These are phyloP conservation scores for Epichloe sp. DNA, from an alignment of 2,329 filamentous ascomycete genomes.

Conservation along the genomic window DNA sequence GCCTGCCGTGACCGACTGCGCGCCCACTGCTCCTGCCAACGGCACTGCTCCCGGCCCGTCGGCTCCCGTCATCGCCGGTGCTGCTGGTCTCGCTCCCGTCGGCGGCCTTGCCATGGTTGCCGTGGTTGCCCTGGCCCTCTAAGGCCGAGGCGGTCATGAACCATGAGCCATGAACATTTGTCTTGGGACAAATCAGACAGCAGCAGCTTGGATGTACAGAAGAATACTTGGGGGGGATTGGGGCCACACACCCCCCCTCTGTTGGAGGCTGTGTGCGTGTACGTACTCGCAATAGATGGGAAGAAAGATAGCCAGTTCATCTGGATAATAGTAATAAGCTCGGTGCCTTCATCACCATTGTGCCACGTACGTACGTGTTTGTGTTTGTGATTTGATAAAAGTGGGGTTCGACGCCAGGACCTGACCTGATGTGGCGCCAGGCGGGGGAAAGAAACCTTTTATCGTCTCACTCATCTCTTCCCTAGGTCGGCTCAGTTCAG, in stretches of 20 bases:
- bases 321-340: constrained; percentile 12
- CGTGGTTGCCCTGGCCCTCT: constrained; percentile 23
- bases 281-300: neutral
- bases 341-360: neutral
- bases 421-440: no score
- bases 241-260: neutral
- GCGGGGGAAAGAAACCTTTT: no score
- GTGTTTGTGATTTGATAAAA: no score
- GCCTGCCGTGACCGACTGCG: constrained; percentile 3
- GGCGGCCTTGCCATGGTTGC: constrained; percentile 21
- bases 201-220: neutral
- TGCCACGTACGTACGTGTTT: no score
- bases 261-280: constrained; percentile 5
- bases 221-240: constrained; percentile 2
- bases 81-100: constrained; percentile 17
- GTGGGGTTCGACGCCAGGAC: no score
- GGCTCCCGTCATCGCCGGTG: constrained; percentile 14
- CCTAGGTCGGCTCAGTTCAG: no score
- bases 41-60: constrained; percentile 7
- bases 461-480: no score
- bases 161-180: neutral
- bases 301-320: constrained; percentile 10
- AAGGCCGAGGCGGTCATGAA: constrained; percentile 9
- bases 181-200: no score
- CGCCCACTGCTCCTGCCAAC: constrained; percentile 7